Percentiles rank a stretch among this genome's conserved stretches.
Conservation (phyloP, 108 stramenopile species). For the Nannochloropsis gaditana region DNA sequence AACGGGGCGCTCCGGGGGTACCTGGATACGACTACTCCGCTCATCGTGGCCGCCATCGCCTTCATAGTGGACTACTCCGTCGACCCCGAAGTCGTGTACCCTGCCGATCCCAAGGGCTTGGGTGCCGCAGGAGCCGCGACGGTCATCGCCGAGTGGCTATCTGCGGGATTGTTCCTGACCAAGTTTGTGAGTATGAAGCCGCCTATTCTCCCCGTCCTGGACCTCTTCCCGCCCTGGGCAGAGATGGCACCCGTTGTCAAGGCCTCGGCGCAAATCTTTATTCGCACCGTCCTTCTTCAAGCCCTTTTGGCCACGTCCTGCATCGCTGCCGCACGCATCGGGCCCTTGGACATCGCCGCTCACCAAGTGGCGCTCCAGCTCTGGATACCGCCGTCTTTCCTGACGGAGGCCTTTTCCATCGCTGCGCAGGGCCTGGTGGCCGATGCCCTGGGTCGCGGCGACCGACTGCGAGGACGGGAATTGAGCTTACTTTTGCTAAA, state of each 20-base stretch:
- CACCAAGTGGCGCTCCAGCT: constrained; percentile 2
- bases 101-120: constrained; percentile 2
- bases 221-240: neutral
- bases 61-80: neutral
- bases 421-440: constrained; percentile 8
- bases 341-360: neutral
- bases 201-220: neutral
- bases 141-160: neutral
- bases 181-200: constrained; percentile 4
- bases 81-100: neutral
- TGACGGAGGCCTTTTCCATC: neutral
- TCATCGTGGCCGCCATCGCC: constrained; percentile 11
- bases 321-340: constrained; percentile 15
- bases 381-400: neutral
- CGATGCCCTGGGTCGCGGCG: neutral
- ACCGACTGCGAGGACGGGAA: neutral
- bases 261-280: constrained; percentile 13
- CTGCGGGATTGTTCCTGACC: constrained; percentile 1
- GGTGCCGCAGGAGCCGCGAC: neutral
- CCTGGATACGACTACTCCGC: constrained; percentile 6
- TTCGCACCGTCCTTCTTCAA: constrained; percentile 1
- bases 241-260: neutral
- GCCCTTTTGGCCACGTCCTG: neutral
- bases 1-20: neutral
- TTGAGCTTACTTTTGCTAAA: neutral